phyloP scores from a whole-genome alignment of 169 alveolate species.

The Plasmodium coatneyi region DNA sequence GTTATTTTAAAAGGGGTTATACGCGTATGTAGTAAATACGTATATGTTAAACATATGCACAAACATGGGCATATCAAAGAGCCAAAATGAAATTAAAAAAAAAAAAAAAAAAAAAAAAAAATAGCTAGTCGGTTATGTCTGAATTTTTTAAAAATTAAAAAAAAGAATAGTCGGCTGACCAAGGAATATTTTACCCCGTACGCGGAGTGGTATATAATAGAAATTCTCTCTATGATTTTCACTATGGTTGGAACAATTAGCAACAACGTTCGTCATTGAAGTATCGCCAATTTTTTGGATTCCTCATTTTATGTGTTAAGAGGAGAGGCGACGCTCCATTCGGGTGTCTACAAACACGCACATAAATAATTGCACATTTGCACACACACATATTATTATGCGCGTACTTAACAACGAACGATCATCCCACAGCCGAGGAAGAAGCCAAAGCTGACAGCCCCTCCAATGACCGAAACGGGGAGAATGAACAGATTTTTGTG shows the following conservation, averaged over 20 bases:
- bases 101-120: not conserved
- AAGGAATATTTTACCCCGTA: not conserved
- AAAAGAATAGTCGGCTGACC: not conserved
- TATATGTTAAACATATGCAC: not conserved
- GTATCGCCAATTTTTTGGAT: not conserved
- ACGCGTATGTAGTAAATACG: not conserved
- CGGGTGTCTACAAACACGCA: not conserved
- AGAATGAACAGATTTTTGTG: conserved; percentile 86
- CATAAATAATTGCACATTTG: not conserved
- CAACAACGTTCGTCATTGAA: not conserved
- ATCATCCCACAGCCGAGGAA: conserved; percentile 92
- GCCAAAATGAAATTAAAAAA: not conserved
- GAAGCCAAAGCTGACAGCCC: conserved; percentile 91
- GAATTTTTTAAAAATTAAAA: not conserved
- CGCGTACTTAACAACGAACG: conserved; percentile 83
- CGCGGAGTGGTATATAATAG: not conserved
- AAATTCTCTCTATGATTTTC: not conserved
- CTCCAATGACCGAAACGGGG: conserved; percentile 90
- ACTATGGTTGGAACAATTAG: not conserved
- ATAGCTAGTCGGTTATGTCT: no score
- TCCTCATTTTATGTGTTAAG: not conserved
- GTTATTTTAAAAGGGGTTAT: conserved; percentile 7
- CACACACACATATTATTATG: not conserved
- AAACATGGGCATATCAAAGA: conserved; percentile 2
- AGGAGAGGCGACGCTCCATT: not conserved